Evolutionary conservation across 495 filamentous ascomycete genomes (phyloP), one percentile per base, ranked within the genome.

Genomic region (Xylaria acuta): DNA sequence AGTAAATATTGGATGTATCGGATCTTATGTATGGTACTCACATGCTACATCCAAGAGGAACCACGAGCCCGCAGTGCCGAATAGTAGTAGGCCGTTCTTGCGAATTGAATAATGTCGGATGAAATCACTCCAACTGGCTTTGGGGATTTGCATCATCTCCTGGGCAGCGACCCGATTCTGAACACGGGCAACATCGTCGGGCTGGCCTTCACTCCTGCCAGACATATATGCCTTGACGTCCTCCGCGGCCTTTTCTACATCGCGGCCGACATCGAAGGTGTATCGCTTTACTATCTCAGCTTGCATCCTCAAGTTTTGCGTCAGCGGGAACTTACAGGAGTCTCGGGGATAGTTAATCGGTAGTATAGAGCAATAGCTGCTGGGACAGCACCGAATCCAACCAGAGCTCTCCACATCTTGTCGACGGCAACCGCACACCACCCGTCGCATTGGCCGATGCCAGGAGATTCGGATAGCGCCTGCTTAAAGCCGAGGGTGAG

Each of bases 261-360:
- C 92, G 34, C 86, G 88, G 64, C 86, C 84, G n/a, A 97, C 88
- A 78, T 96, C 93, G 74, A 97, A 95, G 53, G 93, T 97, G 91
- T 73, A 94, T 88, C 82, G 88, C 76, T 78, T 56, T 36, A 20
- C 22, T 54, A n/a, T 56, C 32, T 67, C n/a, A 67, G 65, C 36
- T 54, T 49, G 22, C 12, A 38, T 18, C 70, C 34, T 12, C 53
- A 60, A n/a, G 45, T 8, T 16, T 53, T 20, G 18, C 11, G n/a
- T 20, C 8, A 32, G 73, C 91, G 88, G 45, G 86, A 90, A 79
- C 92, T 90, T 62, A 91, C 91, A 62, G 91, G 92, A 53, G 92
- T 93, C 80, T 95, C 92, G 40, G 92, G 92, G 73, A 95, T 94
- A 43, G 92, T 93, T 18, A 95, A 83, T 64, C 92, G 92, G 80